Evolutionary conservation across 352 stramenopile genomes (phyloP).

Genomic region (Globisporangium sylvaticum): DNA sequence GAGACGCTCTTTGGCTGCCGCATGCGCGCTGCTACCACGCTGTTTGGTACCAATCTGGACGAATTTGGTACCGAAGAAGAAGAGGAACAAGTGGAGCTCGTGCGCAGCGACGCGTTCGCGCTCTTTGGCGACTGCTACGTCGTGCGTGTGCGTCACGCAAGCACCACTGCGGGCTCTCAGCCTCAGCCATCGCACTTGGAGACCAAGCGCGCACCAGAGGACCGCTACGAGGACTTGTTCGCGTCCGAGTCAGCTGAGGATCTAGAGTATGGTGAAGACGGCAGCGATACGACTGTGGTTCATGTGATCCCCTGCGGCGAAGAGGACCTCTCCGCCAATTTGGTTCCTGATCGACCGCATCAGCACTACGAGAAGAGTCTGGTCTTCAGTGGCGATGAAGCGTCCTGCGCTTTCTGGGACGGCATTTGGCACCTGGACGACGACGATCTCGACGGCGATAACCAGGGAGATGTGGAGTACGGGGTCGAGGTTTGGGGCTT

Average conservation of each 20-base stretch:
- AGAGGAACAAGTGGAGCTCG: slow-evolving; percentile 7
- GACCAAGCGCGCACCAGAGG: background rate
- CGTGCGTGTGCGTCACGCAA: slow-evolving; percentile 10
- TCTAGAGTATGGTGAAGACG: background rate
- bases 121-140: slow-evolving; percentile 22
- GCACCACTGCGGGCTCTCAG: background rate
- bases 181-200: background rate
- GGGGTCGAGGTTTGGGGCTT: slow-evolving; percentile 1
- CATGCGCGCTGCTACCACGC: background rate
- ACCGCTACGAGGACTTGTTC: background rate
- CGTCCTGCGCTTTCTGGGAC: slow-evolving; percentile 18
- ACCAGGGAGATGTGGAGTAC: slow-evolving; percentile 3
- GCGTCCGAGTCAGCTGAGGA: background rate
- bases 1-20: slow-evolving; percentile 18
- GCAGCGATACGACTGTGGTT: background rate
- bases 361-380: background rate
- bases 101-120: slow-evolving; percentile 14
- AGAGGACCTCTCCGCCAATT: too few species aligned
- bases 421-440: slow-evolving; percentile 10
- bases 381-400: slow-evolving; percentile 9
- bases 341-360: background rate
- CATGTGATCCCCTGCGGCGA: background rate
- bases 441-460: background rate
- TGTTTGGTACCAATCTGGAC: background rate
- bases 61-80: background rate